Conservation (phyloP, 2,329 filamentous ascomycete species). For the Pezicula carpinea region DNA sequence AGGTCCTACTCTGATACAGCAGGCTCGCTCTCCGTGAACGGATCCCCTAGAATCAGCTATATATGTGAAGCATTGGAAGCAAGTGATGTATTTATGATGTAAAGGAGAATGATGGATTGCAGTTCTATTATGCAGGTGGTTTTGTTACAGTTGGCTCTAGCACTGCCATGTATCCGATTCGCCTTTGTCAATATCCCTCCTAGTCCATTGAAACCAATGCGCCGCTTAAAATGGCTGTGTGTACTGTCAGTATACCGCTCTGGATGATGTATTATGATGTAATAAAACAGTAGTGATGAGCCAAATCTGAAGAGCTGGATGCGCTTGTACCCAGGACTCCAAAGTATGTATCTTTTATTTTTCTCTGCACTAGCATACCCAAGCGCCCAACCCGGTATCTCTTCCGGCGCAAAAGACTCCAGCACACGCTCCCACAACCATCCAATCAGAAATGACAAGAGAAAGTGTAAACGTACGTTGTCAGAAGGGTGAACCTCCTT, state of each 20-base stretch:
- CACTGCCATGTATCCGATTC: neutral
- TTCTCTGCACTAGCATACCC: neutral
- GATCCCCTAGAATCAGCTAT: too few species aligned
- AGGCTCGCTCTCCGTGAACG: too few species aligned
- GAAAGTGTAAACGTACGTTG: conserved; percentile 46
- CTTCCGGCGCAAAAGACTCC: neutral
- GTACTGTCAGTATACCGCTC: too few species aligned
- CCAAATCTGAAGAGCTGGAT: too few species aligned
- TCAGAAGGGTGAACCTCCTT: conserved; percentile 54
- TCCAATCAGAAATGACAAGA: neutral
- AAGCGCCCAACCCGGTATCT: neutral
- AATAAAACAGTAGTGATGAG: too few species aligned
- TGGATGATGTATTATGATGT: too few species aligned
- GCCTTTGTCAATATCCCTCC: neutral
- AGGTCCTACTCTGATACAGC: too few species aligned
- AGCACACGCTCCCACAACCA: neutral
- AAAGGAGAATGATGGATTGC: too few species aligned
- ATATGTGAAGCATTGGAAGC: too few species aligned
- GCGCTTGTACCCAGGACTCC: too few species aligned
- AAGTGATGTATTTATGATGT: too few species aligned
- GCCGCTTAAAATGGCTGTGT: neutral
- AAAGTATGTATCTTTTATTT: neutral
- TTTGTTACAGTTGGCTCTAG: conserved; percentile 2
- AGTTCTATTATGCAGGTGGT: conserved; percentile 1
- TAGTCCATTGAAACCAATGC: too few species aligned